Percentiles rank a stretch among this genome's conserved stretches.
These are phyloP conservation scores for Cryptococcus maquisensis DNA, from an alignment of 1,284 basidiomycete genomes.

Conservation along the genomic window DNA sequence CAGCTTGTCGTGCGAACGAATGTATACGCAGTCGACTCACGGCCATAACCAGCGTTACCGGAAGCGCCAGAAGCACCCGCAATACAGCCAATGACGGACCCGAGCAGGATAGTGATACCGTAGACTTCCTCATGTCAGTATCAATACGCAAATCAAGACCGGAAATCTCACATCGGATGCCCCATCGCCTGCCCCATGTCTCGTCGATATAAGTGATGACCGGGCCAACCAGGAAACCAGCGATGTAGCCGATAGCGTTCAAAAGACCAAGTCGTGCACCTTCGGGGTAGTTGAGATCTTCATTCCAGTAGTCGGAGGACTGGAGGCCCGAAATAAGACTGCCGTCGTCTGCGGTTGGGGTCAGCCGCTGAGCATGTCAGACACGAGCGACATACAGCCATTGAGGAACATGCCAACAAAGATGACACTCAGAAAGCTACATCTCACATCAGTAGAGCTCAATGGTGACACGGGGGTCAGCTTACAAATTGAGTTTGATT, in stretches of 20 bases:
- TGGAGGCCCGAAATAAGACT: constrained; percentile 47
- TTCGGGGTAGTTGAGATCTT: constrained; percentile 38
- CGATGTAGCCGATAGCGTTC: constrained; percentile 41
- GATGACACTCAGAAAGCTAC: constrained; percentile 48
- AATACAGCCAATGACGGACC: constrained; percentile 44
- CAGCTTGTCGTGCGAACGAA: not conserved
- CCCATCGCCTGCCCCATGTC: constrained; percentile 45
- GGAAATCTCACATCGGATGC: constrained; percentile 43
- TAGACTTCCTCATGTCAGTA: constrained; percentile 33
- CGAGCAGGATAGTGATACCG: constrained; percentile 43
- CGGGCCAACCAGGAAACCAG: constrained; percentile 46
- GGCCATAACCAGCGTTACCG: constrained; percentile 47
- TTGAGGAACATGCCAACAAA: constrained; percentile 49
- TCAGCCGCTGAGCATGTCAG: not conserved
- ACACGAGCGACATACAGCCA: constrained; percentile 37
- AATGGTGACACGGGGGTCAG: not conserved
- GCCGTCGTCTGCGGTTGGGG: constrained; percentile 43
- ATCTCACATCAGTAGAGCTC: constrained; percentile 3
- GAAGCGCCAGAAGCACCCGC: constrained; percentile 40
- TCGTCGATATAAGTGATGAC: constrained; percentile 48
- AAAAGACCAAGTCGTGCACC: constrained; percentile 42
- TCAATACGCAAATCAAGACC: not conserved
- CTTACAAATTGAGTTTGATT: constrained; percentile 50
- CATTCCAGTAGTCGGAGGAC: constrained; percentile 46
- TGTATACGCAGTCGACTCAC: constrained; percentile 18